Base-by-base conservation (phyloP, 176 grass and related monocot species). In the Carex littledalei region DNA sequence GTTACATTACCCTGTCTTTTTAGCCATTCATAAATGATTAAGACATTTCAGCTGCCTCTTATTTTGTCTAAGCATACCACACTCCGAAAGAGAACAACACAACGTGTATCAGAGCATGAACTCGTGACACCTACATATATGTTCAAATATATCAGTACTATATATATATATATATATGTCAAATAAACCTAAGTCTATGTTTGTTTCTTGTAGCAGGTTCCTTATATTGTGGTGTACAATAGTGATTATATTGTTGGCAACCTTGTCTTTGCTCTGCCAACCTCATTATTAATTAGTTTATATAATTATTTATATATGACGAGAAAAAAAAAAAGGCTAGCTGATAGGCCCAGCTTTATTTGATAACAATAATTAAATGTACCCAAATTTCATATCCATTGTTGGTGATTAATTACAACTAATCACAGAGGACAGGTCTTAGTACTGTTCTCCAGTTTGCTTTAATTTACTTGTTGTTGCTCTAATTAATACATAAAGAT, bases 161-260 rank as follows among this genome's bases (percentile, higher is more conserved):
- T 24, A 24, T 24, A 24, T 24, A 39, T 13, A 70, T 39, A 70
- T 22, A 49, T 58, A 49, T 24, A 41, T 22, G n/a, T 6, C 20
- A 73, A 50, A 49, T 12, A 74, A 52, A 75, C 17, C 43, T 26
- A 75, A 5, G 8, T 75, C 9, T 24, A 14, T 75, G 21, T 29
- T 75, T 75, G 71, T 75, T 53, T 53, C 45, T 53, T 75, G n/a
- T 16, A 75, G 21, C 45, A 75, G 71, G 71, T 75, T 75, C 45
- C 71, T 53, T 52, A 13, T 26, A 75, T 75, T 75, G 12, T 29
- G 71, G n/a, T 26, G 8, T 74, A 52, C 26, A 15, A 29, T 75
- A 10, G 11, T 75, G 43, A 1, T 75, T 52, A 11, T 71, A 49
- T 50, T 49, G 70, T 47, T 74, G 70, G 70, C 70, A 74, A 26